Conservation (phyloP, 371 early-diverging fungal species). For the Fennellomyces sp. region DNA sequence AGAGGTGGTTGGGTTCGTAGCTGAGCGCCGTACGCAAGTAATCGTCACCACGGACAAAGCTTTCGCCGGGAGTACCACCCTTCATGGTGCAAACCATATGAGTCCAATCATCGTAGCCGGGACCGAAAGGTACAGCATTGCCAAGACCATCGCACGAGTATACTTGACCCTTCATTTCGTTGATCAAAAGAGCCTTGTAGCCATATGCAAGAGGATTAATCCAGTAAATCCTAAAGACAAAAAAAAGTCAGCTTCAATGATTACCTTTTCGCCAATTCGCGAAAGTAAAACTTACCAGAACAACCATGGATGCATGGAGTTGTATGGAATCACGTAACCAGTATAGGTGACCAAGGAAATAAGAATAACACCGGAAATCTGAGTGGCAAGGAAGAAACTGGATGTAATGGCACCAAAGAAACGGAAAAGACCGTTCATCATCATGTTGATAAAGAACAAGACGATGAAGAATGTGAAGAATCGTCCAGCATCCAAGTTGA, state of each 20-base stretch:
- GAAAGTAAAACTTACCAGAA: conserved; percentile 32
- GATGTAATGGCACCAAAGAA: conserved; percentile 54
- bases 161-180: conserved; percentile 69
- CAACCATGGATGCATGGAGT: conserved; percentile 53
- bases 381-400: conserved; percentile 53
- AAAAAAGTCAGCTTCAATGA: too few relatives aligned
- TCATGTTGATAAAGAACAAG: conserved; percentile 41
- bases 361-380: conserved; percentile 49
- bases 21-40: conserved; percentile 65
- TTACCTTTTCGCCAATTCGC: background rate
- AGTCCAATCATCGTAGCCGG: conserved; percentile 48
- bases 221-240: conserved; percentile 68
- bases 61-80: conserved; percentile 59
- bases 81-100: conserved; percentile 67
- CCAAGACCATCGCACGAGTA: conserved; percentile 55
- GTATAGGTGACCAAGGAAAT: conserved; percentile 52
- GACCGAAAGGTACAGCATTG: conserved; percentile 62
- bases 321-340: conserved; percentile 46
- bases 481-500: conserved; percentile 50
- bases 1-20: conserved; percentile 26
- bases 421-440: conserved; percentile 55
- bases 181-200: conserved; percentile 68
- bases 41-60: conserved; percentile 57
- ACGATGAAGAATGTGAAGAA: conserved; percentile 52
- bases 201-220: conserved; percentile 75